Evolutionary conservation across 2,329 filamentous ascomycete genomes (phyloP), one percentile per base, ranked within the genome.

Genomic region (Scleromitrula shiraiana): DNA sequence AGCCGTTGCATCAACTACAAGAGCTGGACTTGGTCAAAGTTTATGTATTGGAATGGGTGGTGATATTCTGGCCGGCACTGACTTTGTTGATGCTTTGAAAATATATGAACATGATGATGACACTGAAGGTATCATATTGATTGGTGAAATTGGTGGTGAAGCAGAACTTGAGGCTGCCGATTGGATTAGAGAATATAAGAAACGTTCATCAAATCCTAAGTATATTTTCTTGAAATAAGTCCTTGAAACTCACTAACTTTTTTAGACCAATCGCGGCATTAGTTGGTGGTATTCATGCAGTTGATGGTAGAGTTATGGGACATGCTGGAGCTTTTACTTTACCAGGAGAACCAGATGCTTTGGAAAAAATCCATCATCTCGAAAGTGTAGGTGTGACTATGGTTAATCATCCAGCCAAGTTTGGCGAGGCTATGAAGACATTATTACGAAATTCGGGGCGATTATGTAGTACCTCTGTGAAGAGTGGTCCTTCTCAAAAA

Each of bases 261-360:
- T 7, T 14, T 50, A 83, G 80, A 57, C 85, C 86, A 0, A 85
- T 90, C 37, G 80, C 83, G 59, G 85, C 81, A 39, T 69, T 88
- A 5, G 72, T 90, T 23, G 84, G 77, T 24, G 85, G 86, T 4
- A 67, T 81, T 40, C 68, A 78, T 53, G 82, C 82, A n/a, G 74
- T 75, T 5, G 68, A 71, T 14, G 80, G 80, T 12, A 74, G 76
- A 19, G 75, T 88, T 36, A 89, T 90, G 84, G 86, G 86, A 8
- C 86, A 91, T 63, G 83, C 85, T 8, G 86, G 86, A 36, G 86
- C 86, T 12, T 87, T 85, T 70, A 71, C 73, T 45, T 73, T 80
- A 1, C 73, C 79, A 6, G 82, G 82, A 17, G 84, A 90, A 61
- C 76, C 80, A 3, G 73, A 73, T 51, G 77, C 81, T 0, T 67